Evolutionary conservation across 164 flowering plant genomes (phyloP), one percentile per base, ranked within the genome.

Genomic region (Aristolochia contorta): DNA sequence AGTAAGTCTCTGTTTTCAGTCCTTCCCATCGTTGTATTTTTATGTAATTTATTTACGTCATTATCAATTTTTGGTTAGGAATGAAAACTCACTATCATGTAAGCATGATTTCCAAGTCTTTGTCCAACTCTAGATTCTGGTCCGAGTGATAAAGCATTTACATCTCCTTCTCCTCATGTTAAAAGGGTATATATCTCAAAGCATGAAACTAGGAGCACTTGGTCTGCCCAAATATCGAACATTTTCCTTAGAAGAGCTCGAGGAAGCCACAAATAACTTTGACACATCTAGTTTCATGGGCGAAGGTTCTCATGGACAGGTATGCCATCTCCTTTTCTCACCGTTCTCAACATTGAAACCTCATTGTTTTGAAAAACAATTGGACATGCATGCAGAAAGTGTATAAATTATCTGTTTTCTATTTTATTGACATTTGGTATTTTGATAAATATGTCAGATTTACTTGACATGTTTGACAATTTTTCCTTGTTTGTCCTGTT

Each of bases 251-350:
- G 95, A 86, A 70, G 99, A 90, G 75, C 79, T 94, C 51, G 91
- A 86, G 71, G 82, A 66, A 67, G 96, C 99, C 49, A 94, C 96
- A 33, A 76, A 78, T 69, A 83, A 82, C 69, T 94, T 94, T 54
- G 73, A 81, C 59, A 71, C 91, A 56, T 73, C 88, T 63, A 68
- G 79, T 71, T 88, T 89, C 65, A 81, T 88, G 76, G 96, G 91
- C n/a, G 90, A 86, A 85, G 89, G 88, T 37, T 78, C 91, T 69
- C 75, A 76, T 56, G 96, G 96, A 25, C 91, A 86, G 93, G 99
- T 93, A 73, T 37, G 68, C 12, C 19, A 1, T 27, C 53, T 49
- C 4, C 22, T 5, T 12, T 12, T 16, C 19, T 49, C 43, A 37
- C 7, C 7, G 43, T 37, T 10, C 43, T 37, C 43, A 37, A 37